Evolutionary conservation across 2,329 filamentous ascomycete species (phyloP).

Genomic region (Hymenoscyphus linearis): DNA sequence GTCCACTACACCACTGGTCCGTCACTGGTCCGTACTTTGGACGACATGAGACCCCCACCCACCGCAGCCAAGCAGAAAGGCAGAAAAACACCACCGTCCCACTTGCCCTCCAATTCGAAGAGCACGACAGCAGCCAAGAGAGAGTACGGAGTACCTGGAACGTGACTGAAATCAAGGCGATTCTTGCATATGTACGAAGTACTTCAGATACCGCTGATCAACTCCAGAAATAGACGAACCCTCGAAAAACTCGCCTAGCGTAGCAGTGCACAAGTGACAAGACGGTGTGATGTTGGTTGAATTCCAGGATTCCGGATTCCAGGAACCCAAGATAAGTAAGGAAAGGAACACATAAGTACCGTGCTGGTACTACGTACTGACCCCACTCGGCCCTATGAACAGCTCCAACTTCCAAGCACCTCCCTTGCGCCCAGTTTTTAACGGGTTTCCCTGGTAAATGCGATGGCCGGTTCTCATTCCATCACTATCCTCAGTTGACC

Average conservation of each 20-base stretch:
- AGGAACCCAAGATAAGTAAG: too few relatives aligned
- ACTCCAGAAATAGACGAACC: background rate
- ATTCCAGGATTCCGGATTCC: background rate
- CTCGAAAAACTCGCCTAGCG: background rate
- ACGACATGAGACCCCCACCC: background rate
- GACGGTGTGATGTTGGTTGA: background rate
- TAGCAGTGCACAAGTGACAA: background rate
- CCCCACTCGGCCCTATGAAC: background rate
- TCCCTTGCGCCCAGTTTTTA: background rate
- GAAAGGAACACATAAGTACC: background rate
- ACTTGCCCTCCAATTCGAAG: background rate
- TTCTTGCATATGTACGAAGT: background rate
- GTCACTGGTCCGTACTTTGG: background rate
- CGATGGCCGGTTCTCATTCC: background rate
- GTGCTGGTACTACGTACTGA: too few relatives aligned
- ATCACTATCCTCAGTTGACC: constrained; percentile 1
- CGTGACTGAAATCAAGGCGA: background rate
- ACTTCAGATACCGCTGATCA: background rate
- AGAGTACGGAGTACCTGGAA: background rate
- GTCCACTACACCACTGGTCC: background rate
- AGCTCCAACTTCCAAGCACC: background rate
- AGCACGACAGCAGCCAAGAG: background rate
- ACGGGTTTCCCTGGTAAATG: background rate
- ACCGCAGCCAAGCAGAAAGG: too few relatives aligned
- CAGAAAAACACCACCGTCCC: background rate